Percentiles rank a stretch among this genome's conserved stretches.
Evolutionary conservation across 768 basidiomycete species (phyloP).

Genomic region (Mycena chlorophos): DNA sequence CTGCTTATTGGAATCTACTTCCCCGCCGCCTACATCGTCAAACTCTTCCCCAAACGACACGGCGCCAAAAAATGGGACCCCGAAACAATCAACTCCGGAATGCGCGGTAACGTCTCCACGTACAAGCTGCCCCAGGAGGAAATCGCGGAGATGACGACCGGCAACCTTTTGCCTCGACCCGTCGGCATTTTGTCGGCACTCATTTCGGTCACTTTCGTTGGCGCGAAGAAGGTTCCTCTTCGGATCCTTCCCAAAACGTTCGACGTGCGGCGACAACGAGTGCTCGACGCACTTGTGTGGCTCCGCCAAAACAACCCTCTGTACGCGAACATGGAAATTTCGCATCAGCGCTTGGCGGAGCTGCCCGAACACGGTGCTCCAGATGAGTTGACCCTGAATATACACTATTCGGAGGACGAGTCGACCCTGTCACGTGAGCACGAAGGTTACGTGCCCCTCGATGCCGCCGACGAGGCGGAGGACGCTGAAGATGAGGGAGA

Average conservation of each 20-base stretch:
- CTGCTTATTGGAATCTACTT: conserved; percentile 24
- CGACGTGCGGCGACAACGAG: conserved; percentile 18
- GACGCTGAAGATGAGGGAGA: neutral
- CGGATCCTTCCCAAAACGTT: conserved; percentile 24
- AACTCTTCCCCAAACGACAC: conserved; percentile 25
- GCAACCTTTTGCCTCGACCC: conserved; percentile 23
- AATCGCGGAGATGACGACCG: conserved; percentile 21
- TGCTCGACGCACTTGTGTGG: conserved; percentile 32
- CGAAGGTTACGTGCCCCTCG: conserved; percentile 8
- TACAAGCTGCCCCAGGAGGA: conserved; percentile 18
- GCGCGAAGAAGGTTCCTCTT: conserved; percentile 23
- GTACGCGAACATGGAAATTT: conserved; percentile 28
- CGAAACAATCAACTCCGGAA: conserved; percentile 3
- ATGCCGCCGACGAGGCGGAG: neutral
- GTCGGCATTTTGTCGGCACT: conserved; percentile 19
- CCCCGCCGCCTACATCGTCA: conserved; percentile 25
- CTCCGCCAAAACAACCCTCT: conserved; percentile 30
- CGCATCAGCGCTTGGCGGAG: conserved; percentile 2
- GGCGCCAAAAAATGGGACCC: neutral
- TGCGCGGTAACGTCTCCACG: conserved; percentile 26
- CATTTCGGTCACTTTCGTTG: conserved; percentile 33
- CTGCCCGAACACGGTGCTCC: conserved; percentile 7
- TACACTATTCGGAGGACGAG: conserved; percentile 3
- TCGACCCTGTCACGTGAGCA: conserved; percentile 5
- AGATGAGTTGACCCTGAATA: neutral